Evolutionary conservation across 495 filamentous ascomycete genomes (phyloP).

Genomic region (Tirmania nivea): DNA sequence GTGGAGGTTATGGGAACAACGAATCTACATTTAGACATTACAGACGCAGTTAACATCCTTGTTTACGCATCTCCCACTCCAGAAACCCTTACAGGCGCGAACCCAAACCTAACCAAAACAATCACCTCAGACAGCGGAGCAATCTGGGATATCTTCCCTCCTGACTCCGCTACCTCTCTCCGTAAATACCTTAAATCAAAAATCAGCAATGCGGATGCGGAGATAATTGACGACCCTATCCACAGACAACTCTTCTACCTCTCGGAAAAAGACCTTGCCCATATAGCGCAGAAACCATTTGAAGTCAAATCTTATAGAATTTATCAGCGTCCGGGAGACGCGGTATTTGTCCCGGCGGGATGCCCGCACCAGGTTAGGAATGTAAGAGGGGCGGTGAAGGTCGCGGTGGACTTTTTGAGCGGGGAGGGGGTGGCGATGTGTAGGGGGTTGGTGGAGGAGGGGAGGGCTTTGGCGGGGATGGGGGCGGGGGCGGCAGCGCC

Average conservation of each 20-base stretch:
- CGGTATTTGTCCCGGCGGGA: slow-evolving; percentile 19
- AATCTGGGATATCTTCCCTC: slow-evolving; percentile 23
- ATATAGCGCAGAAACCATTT: slow-evolving; percentile 1
- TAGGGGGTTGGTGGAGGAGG: slow-evolving; percentile 8
- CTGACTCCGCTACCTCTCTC: slow-evolving; percentile 5
- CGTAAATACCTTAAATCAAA: slow-evolving; percentile 13
- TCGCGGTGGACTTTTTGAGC: slow-evolving; percentile 20
- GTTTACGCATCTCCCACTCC: slow-evolving; percentile 7
- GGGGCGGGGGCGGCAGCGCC: background rate
- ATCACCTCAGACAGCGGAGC: slow-evolving; percentile 12
- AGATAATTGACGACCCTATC: slow-evolving; percentile 15
- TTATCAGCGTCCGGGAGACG: slow-evolving; percentile 18
- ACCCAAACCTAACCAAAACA: background rate
- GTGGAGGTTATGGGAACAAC: slow-evolving; percentile 15
- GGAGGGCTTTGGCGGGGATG: slow-evolving; percentile 1
- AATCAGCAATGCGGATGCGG: background rate
- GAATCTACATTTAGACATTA: slow-evolving; percentile 20
- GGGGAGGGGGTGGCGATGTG: slow-evolving; percentile 15
- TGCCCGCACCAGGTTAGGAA: slow-evolving; percentile 20
- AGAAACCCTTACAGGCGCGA: slow-evolving; percentile 2
- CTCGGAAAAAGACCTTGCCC: slow-evolving; percentile 12
- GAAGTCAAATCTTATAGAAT: slow-evolving; percentile 13
- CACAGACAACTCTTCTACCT: slow-evolving; percentile 20
- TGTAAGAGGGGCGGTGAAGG: slow-evolving; percentile 16
- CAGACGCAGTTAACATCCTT: slow-evolving; percentile 21